Percentiles rank a stretch among this genome's conserved stretches.
phyloP scores from a whole-genome alignment of 2,329 filamentous ascomycete species.

The Neopestalotiopsis sp. region DNA sequence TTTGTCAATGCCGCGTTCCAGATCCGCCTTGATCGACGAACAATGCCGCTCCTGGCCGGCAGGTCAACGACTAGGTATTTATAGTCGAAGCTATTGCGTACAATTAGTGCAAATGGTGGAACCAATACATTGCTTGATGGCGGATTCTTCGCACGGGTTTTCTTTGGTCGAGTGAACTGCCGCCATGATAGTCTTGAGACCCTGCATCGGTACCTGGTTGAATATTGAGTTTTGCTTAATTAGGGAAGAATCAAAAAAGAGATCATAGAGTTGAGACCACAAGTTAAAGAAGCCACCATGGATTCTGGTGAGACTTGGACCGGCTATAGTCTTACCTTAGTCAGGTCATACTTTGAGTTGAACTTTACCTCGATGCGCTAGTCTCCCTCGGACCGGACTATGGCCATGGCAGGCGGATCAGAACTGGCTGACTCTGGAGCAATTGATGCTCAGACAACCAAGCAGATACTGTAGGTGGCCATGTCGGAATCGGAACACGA shows the following conservation, averaged over 20 bases:
- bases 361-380: background rate
- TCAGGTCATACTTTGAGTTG: background rate
- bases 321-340: background rate
- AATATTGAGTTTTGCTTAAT: background rate
- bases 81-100: background rate
- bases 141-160: background rate
- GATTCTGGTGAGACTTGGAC: background rate
- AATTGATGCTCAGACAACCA: background rate
- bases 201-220: background rate
- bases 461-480: background rate
- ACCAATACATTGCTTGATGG: background rate
- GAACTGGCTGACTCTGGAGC: background rate
- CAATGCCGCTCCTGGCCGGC: background rate
- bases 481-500: conserved; percentile 1
- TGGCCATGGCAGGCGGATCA: background rate
- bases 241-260: background rate
- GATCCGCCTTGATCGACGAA: background rate
- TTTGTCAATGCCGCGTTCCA: background rate
- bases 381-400: background rate
- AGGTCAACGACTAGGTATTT: background rate
- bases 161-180: background rate
- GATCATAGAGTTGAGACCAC: background rate
- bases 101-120: background rate
- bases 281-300: background rate
- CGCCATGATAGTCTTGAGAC: background rate